phyloP scores from a whole-genome alignment of 2,329 filamentous ascomycete species.

The Fusarium bulbicola region DNA sequence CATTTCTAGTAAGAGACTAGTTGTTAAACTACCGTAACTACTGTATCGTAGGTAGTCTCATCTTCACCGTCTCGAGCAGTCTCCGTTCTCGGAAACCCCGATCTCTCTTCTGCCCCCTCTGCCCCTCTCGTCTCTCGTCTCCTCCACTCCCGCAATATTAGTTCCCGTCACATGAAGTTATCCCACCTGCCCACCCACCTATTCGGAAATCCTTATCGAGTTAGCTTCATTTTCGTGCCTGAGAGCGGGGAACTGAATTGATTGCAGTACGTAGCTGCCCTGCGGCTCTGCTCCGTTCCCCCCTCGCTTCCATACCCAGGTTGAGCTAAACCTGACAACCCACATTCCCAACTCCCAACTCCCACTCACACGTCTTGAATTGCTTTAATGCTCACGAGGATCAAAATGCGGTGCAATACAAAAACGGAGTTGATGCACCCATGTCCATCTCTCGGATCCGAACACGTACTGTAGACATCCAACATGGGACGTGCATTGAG shows the following conservation, averaged over 20 bases:
- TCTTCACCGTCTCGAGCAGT: neutral
- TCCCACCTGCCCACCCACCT: neutral
- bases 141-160: constrained; percentile 16
- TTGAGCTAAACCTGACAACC: constrained; percentile 1
- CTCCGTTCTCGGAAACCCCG: constrained; percentile 17
- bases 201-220: constrained; percentile 1
- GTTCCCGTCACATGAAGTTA: constrained; percentile 17
- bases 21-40: neutral
- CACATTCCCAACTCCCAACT: neutral
- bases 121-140: neutral
- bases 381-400: constrained; percentile 10
- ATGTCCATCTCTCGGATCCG: constrained; percentile 11
- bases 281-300: constrained; percentile 18
- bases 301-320: neutral
- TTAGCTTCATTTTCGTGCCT: constrained; percentile 6
- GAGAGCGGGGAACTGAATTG: constrained; percentile 12
- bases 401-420: neutral
- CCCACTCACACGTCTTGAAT: constrained; percentile 6
- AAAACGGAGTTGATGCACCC: neutral
- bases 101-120: neutral
- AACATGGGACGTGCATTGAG: neutral
- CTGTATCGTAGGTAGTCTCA: neutral
- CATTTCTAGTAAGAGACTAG: neutral
- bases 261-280: neutral
- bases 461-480: neutral